Conservation (phyloP, 202 grass and related monocot genomes). For the Eragrostis tef region DNA sequence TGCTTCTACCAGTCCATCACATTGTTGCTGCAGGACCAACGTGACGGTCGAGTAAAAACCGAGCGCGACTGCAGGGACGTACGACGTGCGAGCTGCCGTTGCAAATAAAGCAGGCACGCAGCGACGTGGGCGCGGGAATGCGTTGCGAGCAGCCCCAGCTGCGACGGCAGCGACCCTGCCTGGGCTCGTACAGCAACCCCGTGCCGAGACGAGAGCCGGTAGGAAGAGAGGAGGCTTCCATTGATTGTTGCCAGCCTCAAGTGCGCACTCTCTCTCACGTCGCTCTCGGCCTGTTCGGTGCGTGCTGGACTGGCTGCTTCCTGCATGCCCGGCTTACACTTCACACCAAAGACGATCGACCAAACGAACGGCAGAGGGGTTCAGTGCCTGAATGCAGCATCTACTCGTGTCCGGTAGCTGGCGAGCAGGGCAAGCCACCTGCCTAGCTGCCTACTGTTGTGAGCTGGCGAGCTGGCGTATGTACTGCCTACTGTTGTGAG, state of each 20-base stretch:
- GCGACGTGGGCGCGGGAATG: background rate
- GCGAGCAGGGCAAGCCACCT: background rate
- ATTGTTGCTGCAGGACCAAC: background rate
- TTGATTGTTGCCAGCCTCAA: background rate
- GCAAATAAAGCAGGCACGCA: background rate
- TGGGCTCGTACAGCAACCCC: conserved; percentile 40
- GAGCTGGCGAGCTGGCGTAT: background rate
- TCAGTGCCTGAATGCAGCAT: background rate
- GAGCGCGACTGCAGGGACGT: background rate
- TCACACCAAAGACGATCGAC: background rate
- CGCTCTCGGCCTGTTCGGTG: conserved; percentile 40
- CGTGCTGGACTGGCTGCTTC: too few relatives aligned
- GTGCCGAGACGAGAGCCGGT: background rate
- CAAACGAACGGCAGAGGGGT: too few relatives aligned
- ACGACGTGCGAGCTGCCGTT: background rate
- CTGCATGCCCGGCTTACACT: background rate
- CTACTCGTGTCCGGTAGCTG: conserved; percentile 28
- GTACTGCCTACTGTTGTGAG: too few relatives aligned
- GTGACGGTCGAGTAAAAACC: background rate
- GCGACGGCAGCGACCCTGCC: conserved; percentile 37
- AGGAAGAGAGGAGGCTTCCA: conserved; percentile 19
- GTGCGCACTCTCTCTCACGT: background rate
- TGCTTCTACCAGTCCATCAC: background rate
- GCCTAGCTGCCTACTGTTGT: too few relatives aligned
- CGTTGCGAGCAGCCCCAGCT: conserved; percentile 18